Evolutionary conservation across 2,329 filamentous ascomycete species (phyloP).

Genomic region (Alternaria sp.): DNA sequence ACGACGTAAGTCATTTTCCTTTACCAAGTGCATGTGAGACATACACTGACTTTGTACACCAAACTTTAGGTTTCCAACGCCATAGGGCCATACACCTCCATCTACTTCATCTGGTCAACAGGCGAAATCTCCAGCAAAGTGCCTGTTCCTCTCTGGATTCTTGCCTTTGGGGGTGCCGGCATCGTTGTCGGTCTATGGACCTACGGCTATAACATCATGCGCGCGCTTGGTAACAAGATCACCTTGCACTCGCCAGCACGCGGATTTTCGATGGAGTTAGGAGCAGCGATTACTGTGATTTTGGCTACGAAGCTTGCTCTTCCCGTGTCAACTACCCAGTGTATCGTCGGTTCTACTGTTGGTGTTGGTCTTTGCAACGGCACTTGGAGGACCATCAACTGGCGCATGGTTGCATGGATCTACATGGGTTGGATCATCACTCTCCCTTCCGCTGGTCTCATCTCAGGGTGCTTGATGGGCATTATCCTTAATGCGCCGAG

Average conservation of each 20-base stretch:
- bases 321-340: slow-evolving; percentile 66
- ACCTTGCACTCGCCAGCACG: slow-evolving; percentile 69
- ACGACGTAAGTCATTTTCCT: slow-evolving; percentile 57
- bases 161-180: slow-evolving; percentile 59
- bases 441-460: slow-evolving; percentile 55
- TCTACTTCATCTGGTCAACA: slow-evolving; percentile 68
- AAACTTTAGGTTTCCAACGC: slow-evolving; percentile 59
- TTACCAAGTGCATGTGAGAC: too few species aligned
- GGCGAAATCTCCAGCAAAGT: slow-evolving; percentile 28
- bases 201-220: slow-evolving; percentile 72
- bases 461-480: slow-evolving; percentile 69
- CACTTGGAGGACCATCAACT: slow-evolving; percentile 54
- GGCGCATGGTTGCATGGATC: slow-evolving; percentile 55
- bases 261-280: slow-evolving; percentile 55
- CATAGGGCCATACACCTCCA: slow-evolving; percentile 65
- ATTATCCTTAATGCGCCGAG: slow-evolving; percentile 68
- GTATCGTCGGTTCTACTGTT: slow-evolving; percentile 51
- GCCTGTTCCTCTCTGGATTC: slow-evolving; percentile 43
- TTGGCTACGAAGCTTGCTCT: slow-evolving; percentile 69
- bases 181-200: slow-evolving; percentile 68
- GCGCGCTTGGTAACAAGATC: slow-evolving; percentile 67
- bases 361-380: slow-evolving; percentile 48
- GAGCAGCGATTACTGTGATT: slow-evolving; percentile 68
- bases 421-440: slow-evolving; percentile 58
- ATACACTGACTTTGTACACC: too few species aligned